These are phyloP conservation scores for Pseudozyma sp. DNA, from an alignment of 1,284 basidiomycete species.

Conservation along the genomic window DNA sequence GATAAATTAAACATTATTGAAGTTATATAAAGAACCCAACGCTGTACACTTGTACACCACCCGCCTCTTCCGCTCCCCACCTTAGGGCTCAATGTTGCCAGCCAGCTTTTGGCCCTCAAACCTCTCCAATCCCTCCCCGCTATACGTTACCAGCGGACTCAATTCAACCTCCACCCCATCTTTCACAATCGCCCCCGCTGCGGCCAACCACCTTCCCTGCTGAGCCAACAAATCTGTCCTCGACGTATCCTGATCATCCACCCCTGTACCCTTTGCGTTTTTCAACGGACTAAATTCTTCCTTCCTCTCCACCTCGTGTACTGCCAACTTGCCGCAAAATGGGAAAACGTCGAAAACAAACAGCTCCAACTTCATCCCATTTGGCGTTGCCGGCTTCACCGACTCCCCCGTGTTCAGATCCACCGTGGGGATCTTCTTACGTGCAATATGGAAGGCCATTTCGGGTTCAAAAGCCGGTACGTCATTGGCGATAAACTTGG, in stretches of 20 bases:
- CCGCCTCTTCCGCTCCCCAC: background rate
- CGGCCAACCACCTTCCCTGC: constrained; percentile 84
- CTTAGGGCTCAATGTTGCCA: constrained; percentile 47
- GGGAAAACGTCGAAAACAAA: constrained; percentile 99
- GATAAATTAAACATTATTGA: no score
- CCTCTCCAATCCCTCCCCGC: constrained; percentile 87
- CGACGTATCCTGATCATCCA: constrained; percentile 92
- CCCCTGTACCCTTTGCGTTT: constrained; percentile 93
- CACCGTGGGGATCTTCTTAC: constrained; percentile 93
- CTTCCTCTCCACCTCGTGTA: constrained; percentile 86
- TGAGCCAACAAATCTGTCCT: constrained; percentile 89
- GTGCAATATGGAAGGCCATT: constrained; percentile 96
- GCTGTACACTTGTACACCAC: no score
- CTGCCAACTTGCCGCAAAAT: constrained; percentile 81
- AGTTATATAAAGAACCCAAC: no score
- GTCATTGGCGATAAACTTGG: constrained; percentile 82
- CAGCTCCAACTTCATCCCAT: constrained; percentile 99
- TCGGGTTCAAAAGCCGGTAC: constrained; percentile 82
- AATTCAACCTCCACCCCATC: constrained; percentile 87
- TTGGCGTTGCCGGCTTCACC: constrained; percentile 87
- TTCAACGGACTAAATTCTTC: constrained; percentile 98
- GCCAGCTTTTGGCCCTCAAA: constrained; percentile 81
- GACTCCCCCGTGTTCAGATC: constrained; percentile 70
- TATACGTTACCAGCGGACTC: constrained; percentile 87
- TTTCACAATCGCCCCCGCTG: constrained; percentile 79